Evolutionary conservation across 148 eudicot species (phyloP).

Genomic region (Chenopodium quinoa): DNA sequence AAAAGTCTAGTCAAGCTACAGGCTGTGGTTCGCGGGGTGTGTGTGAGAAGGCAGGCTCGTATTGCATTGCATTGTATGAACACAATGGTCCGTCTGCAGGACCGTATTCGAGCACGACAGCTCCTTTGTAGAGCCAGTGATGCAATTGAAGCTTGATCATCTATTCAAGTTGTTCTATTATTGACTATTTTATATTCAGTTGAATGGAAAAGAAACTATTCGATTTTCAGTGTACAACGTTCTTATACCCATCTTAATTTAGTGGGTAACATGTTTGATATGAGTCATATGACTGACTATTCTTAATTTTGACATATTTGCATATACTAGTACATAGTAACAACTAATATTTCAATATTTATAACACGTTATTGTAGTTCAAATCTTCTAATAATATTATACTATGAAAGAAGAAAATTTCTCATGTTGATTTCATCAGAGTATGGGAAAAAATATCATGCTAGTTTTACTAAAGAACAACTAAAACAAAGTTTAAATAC

Average conservation of each 20-base stretch:
- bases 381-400: too few relatives aligned
- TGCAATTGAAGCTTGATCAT: constrained; percentile 13
- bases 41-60: constrained; percentile 75
- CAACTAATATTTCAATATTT: not conserved
- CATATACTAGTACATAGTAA: not conserved
- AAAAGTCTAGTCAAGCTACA: constrained; percentile 78
- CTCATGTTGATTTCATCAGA: too few relatives aligned
- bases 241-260: not conserved
- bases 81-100: constrained; percentile 64
- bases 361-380: not conserved
- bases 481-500: too few relatives aligned
- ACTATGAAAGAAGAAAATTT: too few relatives aligned
- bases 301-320: not conserved
- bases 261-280: constrained; percentile 3
- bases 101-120: constrained; percentile 50
- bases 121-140: constrained; percentile 24
- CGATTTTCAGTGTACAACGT: not conserved
- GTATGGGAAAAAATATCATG: too few relatives aligned
- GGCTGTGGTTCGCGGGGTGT: constrained; percentile 73
- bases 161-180: not conserved
- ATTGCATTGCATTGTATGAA: constrained; percentile 75
- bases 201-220: not conserved
- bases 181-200: not conserved
- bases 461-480: too few relatives aligned
- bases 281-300: not conserved